Base-by-base conservation (phyloP, 2,329 filamentous ascomycete genomes). In the Hypoxylon sp. region DNA sequence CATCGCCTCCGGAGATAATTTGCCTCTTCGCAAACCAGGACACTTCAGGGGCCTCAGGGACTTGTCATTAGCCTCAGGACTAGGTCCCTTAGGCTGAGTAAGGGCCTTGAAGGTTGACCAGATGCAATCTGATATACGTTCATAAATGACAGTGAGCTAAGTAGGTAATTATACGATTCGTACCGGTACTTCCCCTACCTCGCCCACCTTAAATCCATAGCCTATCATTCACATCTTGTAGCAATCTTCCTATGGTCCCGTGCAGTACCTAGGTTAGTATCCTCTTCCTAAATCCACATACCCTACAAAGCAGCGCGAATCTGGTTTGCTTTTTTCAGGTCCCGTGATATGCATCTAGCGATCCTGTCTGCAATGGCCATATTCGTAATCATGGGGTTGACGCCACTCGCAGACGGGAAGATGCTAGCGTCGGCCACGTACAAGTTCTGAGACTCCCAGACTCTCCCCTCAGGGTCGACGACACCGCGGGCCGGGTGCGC, bases 301-400 rank as follows among this genome's bases (percentile, higher is more conserved):
- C 47, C 44, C 64, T 37, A 68, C 54, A 68, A 60, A 27, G 48
- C 42, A 13, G 69, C 62, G 4, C 62, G 60, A 15, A 59, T 4
- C 15, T 42, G 39, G 21, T 11, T 47, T 24, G 53, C 71, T n/a
- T 47, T 71, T 68, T 72, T 75, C 74, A 87, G 58, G 52, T 88
- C 87, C 75, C 78, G 80, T n/a, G 79, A 82, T 48, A 92, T 77
- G 0, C 85, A 84, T 73, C 85, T 82, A 2, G 88, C 88, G 68
- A 92, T 90, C 80, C 87, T 87, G 75, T 92, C 88, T 53, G 88
- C 84, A 73, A 92, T 86, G 0, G 88, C 88, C 92, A 94, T 93
- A 63, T 83, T 86, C 11, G 92, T 93, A 47, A 94, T 83, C 92
- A 95, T 94, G 11, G 92, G 92, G 77, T 94, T 94, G 31, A 94